Conservation (phyloP, 208 protist genomes). For the Acanthamoeba triangularis region DNA sequence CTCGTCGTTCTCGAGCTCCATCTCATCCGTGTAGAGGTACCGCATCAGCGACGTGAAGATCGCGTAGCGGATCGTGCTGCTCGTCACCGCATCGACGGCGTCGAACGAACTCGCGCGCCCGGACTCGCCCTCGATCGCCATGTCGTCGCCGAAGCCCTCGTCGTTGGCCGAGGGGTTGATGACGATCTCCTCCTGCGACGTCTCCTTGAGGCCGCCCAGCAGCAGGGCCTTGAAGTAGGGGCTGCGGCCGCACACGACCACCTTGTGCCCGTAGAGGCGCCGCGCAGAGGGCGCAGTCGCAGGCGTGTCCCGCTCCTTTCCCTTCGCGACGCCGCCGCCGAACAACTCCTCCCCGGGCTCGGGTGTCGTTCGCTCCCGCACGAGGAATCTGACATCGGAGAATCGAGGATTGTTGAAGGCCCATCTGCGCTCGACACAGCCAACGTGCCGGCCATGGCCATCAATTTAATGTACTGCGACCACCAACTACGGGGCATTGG, state of each 20-base stretch:
- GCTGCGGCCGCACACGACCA: slow-evolving; percentile 56
- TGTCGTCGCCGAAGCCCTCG: background rate
- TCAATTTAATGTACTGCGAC: background rate
- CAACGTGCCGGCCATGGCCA: background rate
- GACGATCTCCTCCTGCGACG: slow-evolving; percentile 63
- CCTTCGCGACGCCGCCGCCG: background rate
- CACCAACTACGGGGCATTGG: too few species aligned
- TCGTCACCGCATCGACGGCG: slow-evolving; percentile 13
- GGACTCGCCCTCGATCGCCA: background rate
- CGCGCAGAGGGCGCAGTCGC: too few species aligned
- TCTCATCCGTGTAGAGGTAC: slow-evolving; percentile 71
- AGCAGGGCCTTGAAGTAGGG: slow-evolving; percentile 76
- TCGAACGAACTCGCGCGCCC: background rate
- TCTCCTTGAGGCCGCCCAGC: slow-evolving; percentile 73
- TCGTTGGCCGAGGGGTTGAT: slow-evolving; percentile 2
- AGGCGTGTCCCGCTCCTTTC: background rate
- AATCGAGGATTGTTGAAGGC: slow-evolving; percentile 70
- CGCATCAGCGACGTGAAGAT: slow-evolving; percentile 51
- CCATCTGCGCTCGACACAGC: slow-evolving; percentile 16
- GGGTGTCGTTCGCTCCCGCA: background rate
- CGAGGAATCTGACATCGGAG: slow-evolving; percentile 58
- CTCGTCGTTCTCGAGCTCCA: slow-evolving; percentile 67
- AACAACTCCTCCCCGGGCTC: background rate
- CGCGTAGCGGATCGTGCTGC: slow-evolving; percentile 37
- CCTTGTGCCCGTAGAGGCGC: slow-evolving; percentile 69